Conservation (phyloP, 345 rosid species). For the Brassica cretica region DNA sequence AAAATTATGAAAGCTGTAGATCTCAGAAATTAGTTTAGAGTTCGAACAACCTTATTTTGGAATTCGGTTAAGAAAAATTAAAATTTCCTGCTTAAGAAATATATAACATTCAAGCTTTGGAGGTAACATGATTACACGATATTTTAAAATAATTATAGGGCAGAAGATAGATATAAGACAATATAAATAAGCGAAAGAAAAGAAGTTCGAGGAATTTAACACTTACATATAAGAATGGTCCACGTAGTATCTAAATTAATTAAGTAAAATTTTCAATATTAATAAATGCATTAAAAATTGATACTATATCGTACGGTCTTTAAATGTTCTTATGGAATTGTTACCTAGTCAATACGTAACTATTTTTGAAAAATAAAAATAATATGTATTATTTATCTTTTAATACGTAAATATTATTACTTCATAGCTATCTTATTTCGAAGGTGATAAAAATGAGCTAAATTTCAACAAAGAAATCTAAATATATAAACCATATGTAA, state of each 20-base stretch:
- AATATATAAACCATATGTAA: neutral
- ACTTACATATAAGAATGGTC: neutral
- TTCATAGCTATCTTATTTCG: neutral
- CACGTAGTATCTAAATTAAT: neutral
- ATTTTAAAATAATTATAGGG: neutral
- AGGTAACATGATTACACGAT: neutral
- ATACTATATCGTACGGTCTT: neutral
- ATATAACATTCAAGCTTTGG: neutral
- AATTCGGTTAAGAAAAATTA: neutral
- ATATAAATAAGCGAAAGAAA: neutral
- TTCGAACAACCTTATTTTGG: too few species aligned
- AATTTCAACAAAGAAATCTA: conserved; percentile 8
- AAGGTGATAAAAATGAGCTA: neutral
- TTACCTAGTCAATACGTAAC: neutral
- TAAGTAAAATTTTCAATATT: neutral
- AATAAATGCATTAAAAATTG: neutral
- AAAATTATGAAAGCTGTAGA: neutral
- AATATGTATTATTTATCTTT: too few species aligned
- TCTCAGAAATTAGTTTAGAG: neutral
- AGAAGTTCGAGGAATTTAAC: neutral
- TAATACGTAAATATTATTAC: neutral
- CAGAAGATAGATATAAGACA: neutral
- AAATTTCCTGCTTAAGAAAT: neutral
- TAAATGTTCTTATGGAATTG: neutral
- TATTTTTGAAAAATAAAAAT: neutral